A percentile compares a stretch with the other conserved stretches of the same genome.
Conservation (phyloP, 163 green algal species). For the Prototheca cutis region DNA sequence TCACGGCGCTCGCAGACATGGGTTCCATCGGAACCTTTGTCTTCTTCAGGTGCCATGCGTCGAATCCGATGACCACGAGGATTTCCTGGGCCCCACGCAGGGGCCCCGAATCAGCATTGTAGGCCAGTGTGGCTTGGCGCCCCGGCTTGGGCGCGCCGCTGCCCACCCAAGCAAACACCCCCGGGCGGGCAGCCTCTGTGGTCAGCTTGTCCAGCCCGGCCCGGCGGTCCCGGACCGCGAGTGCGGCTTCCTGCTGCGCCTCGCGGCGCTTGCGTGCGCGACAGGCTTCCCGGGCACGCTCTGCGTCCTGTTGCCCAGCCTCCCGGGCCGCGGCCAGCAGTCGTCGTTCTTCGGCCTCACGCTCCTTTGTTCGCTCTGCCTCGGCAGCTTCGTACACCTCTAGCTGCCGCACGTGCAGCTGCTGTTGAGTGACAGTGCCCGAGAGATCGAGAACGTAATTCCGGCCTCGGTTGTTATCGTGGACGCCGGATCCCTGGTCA, state of each 20-base stretch:
- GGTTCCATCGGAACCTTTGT: conserved; percentile 18
- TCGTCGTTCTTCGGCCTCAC: conserved; percentile 48
- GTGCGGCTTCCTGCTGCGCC: conserved; percentile 34
- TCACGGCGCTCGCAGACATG: conserved; percentile 41
- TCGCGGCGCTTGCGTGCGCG: conserved; percentile 17
- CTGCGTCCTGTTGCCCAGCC: conserved; percentile 28
- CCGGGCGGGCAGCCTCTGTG: conserved; percentile 8
- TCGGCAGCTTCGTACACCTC: conserved; percentile 41
- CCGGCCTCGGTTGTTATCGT: conserved; percentile 68
- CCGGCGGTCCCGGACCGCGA: conserved; percentile 35
- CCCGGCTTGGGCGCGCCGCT: conserved; percentile 15
- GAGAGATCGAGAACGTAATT: conserved; percentile 34
- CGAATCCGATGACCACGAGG: conserved; percentile 60
- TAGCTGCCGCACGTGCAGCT: conserved; percentile 42
- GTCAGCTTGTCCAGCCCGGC: conserved; percentile 24
- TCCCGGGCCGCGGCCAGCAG: conserved; percentile 41
- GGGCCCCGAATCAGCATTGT: conserved; percentile 31
- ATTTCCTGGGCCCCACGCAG: conserved; percentile 19
- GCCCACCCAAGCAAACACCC: conserved; percentile 43
- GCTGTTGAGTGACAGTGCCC: conserved; percentile 33
- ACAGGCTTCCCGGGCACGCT: conserved; percentile 19
- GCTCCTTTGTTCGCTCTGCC: conserved; percentile 38
- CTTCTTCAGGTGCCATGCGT: conserved; percentile 61
- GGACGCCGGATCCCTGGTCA: conserved; percentile 35
- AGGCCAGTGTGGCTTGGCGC: conserved; percentile 16